These are phyloP conservation scores for Tetrahymena thermophila DNA, from an alignment of 73 alveolate genomes.

Conservation along the genomic window DNA sequence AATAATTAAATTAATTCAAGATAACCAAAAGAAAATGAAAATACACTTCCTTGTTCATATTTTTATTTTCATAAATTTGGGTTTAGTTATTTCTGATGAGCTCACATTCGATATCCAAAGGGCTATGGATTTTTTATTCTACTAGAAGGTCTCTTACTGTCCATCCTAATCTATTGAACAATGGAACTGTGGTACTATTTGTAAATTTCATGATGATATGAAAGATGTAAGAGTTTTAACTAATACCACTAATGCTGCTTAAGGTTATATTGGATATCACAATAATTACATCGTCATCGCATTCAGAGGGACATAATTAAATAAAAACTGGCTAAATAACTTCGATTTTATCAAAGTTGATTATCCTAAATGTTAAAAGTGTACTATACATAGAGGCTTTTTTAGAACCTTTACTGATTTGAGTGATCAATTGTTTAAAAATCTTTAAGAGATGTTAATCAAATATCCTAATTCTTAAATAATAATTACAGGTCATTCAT, in stretches of 20 bases:
- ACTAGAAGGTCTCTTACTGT: neutral
- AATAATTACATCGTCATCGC: conserved; percentile 13
- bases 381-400: conserved; percentile 35
- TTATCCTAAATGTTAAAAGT: conserved; percentile 17
- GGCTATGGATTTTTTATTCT: neutral
- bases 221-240: neutral
- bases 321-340: conserved; percentile 28
- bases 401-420: neutral
- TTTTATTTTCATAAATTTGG: neutral
- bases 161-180: neutral
- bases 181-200: neutral
- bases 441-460: neutral
- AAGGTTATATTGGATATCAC: neutral
- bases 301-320: conserved; percentile 34
- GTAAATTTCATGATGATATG: neutral
- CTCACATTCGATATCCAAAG: neutral
- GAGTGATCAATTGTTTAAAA: neutral
- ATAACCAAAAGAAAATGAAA: neutral
- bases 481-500: conserved; percentile 30
- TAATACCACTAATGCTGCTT: neutral
- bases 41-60: neutral
- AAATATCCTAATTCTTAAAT: conserved; percentile 20
- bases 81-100: neutral
- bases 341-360: conserved; percentile 10
- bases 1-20: neutral